Percentiles rank a stretch among this genome's conserved stretches.
Evolutionary conservation across 768 basidiomycete species (phyloP).

Genomic region (Cubamyces lactineus): DNA sequence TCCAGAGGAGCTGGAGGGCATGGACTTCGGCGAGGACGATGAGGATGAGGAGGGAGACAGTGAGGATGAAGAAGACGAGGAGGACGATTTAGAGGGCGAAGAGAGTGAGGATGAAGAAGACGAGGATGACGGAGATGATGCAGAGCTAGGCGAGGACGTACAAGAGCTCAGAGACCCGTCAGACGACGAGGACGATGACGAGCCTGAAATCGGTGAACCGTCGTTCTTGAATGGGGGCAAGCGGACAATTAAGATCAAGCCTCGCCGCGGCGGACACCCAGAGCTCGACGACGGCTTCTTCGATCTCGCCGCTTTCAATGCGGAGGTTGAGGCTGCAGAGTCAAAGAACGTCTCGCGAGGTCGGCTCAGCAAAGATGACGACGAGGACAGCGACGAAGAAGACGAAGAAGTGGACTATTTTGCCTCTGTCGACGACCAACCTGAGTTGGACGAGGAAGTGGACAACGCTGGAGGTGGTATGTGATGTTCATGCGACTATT

Average conservation of each 20-base stretch:
- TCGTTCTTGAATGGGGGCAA: conserved; percentile 29
- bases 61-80: conserved; percentile 40
- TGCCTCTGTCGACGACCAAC: conserved; percentile 52
- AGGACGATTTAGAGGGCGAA: conserved; percentile 36
- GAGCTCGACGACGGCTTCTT: conserved; percentile 92
- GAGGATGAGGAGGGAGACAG: conserved; percentile 37
- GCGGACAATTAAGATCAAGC: conserved; percentile 26
- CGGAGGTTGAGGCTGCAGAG: conserved; percentile 80
- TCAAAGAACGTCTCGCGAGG: conserved; percentile 64
- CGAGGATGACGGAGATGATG: conserved; percentile 28
- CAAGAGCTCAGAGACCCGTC: conserved; percentile 36
- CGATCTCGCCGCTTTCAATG: conserved; percentile 84
- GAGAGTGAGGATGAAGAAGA: conserved; percentile 31
- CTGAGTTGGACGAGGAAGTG: conserved; percentile 45
- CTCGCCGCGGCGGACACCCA: conserved; percentile 37
- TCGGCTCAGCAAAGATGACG: conserved; percentile 53
- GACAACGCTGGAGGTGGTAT: conserved; percentile 48
- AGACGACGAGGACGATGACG: conserved; percentile 32
- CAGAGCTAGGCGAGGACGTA: conserved; percentile 37
- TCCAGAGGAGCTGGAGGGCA: conserved; percentile 36
- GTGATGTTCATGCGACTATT: conserved; percentile 3
- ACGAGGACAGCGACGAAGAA: conserved; percentile 56
- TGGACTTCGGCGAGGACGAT: conserved; percentile 37
- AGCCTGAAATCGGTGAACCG: conserved; percentile 34
- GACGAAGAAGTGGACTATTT: conserved; percentile 65